Base-by-base conservation (phyloP, 1,139 yeast genomes). In the Zygotorulaspora mrakii region DNA sequence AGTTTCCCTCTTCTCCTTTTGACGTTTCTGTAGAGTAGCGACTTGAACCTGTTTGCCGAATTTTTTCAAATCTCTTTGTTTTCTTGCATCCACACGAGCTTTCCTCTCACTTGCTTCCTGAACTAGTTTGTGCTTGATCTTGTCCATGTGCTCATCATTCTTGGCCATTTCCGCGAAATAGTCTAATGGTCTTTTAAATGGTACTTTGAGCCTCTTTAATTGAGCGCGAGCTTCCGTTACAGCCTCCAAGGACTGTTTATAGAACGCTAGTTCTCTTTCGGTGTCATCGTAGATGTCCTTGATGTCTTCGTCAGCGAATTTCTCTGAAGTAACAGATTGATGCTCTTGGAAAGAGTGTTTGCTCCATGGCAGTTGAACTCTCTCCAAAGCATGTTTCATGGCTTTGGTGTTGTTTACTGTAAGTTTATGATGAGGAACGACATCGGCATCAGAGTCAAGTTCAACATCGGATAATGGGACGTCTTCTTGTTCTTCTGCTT, bases 151-250 rank as follows among this genome's bases (percentile, higher is more conserved):
- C 64, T 88, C 96, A 64, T 91, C 99, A 46, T 89, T 82, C 70
- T 91, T 91, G 48, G 88, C 86, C 99, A 91, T 91, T 67, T 91
- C 99, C 8, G 99, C 99, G 68, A 91, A 91, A 65, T 86, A 91
- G 64, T 91, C 99, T 56, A 78, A 69, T 20, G 99, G 99, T 64
- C 99, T 79, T 27, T 94, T 74, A 64, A 91, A 91, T 43, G 96
- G 91, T 17, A 88, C 79, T 59, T 82, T 81, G 53, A 81, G 72
- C 61, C 77, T 77, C 36, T 70, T 57, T 37, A 89, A 71, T 35
- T 76, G 74, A 37, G 73, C 67, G 59, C 91, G 81, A 25, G 87
- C 96, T 55, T 74, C 76, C 44, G 74, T 68, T 24, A 83, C 94
- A 5, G 97, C 95, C 38, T 78, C 83, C 46, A 91, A 74, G 11